Evolutionary conservation across 352 stramenopile genomes (phyloP), one percentile per base, ranked within the genome.

Genomic region (Phytopythium vexans): DNA sequence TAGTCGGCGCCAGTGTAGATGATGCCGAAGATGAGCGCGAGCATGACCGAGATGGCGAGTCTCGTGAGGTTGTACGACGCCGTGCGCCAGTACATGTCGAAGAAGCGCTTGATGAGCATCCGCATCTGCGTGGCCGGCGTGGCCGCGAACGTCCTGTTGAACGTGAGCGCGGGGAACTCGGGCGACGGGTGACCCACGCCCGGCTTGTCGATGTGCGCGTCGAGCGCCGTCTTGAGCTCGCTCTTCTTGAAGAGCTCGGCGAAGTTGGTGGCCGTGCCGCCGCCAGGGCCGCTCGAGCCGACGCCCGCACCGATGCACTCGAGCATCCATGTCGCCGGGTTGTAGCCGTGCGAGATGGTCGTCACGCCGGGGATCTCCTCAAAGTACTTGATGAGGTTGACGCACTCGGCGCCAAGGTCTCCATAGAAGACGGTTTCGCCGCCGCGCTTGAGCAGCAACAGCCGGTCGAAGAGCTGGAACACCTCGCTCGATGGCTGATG

Each of bases 401-500:
- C 50, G 57, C 54, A 63, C n/a, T 75, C 54, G 11, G 62, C 33
- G 42, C 82, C 82, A 8, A 88, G 61, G 16, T 74, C 64, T 32
- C 84, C 84, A 70, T 77, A 82, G 60, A 77, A 94, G 6, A 92
- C 78, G 15, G 72, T 69, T 36, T 65, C 41, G 16, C 73, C 73
- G 31, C 74, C 74, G 27, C 59, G 56, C 53, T 83, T 67, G 31
- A 96, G 63, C 3, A 96, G 57, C 47, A 95, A 70, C 10, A 94
- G 39, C 21, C 72, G 61, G 60, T 96, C 83, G 60, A 95, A 93
- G 36, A 49, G 41, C 27, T 78, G 50, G 68, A 93, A 95, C 15
- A 95, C 72, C 45, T 92, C 73, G 8, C 70, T 74, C 11, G 68
- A 74, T 8, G 86, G 88, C 64, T 96, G 88, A 62, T 96, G 88